Percentiles rank a stretch among this genome's conserved stretches.
Conservation (phyloP, 257 asterid species). For the Solanum chmielewskii region DNA sequence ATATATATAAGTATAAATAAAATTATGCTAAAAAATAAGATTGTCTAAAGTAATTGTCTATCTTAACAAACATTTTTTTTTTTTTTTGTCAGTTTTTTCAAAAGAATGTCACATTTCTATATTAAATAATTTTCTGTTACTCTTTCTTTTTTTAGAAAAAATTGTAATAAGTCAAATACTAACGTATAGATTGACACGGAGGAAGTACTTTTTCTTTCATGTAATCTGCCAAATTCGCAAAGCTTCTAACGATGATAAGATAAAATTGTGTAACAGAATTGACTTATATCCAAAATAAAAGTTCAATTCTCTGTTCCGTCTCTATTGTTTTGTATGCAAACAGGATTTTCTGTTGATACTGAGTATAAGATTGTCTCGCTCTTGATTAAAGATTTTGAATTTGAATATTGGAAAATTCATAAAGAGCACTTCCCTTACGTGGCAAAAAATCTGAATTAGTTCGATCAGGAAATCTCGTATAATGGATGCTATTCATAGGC, state of each 20-base stretch:
- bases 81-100: fast-evolving
- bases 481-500: background rate
- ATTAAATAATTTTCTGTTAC: too few relatives aligned
- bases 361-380: background rate
- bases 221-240: background rate
- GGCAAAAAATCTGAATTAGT: background rate
- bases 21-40: background rate
- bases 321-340: background rate
- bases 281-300: background rate
- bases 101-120: too few relatives aligned
- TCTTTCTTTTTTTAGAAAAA: too few relatives aligned
- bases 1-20: background rate
- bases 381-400: background rate
- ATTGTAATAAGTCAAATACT: background rate
- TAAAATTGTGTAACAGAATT: background rate
- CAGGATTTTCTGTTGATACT: background rate
- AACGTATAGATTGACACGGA: too few relatives aligned
- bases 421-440: background rate
- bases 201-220: background rate
- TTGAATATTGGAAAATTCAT: background rate
- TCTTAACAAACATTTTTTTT: background rate
- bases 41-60: background rate
- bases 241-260: background rate
- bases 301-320: background rate
- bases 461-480: background rate